phyloP scores from a whole-genome alignment of 1,284 basidiomycete genomes.

The Malassezia dermatis region DNA sequence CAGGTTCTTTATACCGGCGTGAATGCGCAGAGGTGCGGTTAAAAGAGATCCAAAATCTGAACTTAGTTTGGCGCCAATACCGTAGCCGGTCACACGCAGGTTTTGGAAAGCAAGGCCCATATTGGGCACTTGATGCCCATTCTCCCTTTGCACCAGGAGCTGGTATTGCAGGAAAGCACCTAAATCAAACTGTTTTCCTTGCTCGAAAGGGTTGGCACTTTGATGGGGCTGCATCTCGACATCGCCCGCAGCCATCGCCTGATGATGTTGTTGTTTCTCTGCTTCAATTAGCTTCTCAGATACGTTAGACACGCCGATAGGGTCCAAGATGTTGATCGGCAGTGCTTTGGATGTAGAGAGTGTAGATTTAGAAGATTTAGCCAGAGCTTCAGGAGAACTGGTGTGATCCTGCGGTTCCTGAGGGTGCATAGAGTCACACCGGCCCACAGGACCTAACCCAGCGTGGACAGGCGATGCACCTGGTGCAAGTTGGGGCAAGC shows the following conservation, averaged over 20 bases:
- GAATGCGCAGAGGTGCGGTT: conserved; percentile 18
- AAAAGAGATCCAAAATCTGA: conserved; percentile 24
- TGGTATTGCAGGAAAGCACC: conserved; percentile 37
- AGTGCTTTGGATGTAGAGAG: neutral
- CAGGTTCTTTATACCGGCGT: conserved; percentile 16
- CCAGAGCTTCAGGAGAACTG: too few species aligned
- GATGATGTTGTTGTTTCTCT: neutral
- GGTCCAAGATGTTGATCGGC: neutral
- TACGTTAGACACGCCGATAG: neutral
- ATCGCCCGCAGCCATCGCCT: neutral
- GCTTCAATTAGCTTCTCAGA: neutral
- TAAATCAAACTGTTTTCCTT: conserved; percentile 45
- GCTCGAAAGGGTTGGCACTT: conserved; percentile 26
- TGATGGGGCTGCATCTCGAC: neutral
- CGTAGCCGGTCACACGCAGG: conserved; percentile 29
- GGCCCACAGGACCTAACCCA: neutral
- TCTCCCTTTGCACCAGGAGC: conserved; percentile 24
- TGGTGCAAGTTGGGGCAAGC: neutral
- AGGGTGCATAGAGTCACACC: too few species aligned
- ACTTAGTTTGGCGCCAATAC: conserved; percentile 24
- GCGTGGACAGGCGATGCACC: neutral
- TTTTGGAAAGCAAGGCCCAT: conserved; percentile 26
- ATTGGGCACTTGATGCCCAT: conserved; percentile 25
- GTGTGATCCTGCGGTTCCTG: too few species aligned
- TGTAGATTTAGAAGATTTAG: too few species aligned